Evolutionary conservation across 140 eudicot species (phyloP).

Genomic region (Eryngium alpinum): DNA sequence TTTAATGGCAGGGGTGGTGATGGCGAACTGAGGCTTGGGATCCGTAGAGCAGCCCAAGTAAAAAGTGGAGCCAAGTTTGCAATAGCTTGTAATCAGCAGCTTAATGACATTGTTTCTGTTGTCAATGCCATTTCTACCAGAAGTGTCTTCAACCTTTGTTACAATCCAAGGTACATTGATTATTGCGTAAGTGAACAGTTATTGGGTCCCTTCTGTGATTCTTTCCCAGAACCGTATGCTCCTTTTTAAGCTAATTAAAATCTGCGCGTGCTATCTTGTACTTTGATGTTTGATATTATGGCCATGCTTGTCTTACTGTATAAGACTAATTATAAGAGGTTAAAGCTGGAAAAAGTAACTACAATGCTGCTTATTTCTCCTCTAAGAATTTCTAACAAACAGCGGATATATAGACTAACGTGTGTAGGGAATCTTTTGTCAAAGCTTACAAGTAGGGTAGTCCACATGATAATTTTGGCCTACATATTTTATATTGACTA

Average conservation of each 20-base stretch:
- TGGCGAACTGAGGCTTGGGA: slow-evolving; percentile 79
- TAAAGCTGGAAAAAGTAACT: too few relatives aligned
- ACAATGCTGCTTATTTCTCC: too few relatives aligned
- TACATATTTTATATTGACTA: too few relatives aligned
- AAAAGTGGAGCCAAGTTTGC: slow-evolving; percentile 33
- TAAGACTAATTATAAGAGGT: too few relatives aligned
- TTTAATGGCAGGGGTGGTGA: slow-evolving; percentile 63
- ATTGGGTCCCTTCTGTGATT: not conserved
- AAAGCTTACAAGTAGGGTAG: not conserved
- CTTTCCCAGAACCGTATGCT: not conserved
- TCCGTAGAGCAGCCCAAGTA: slow-evolving; percentile 61
- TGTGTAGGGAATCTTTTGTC: not conserved
- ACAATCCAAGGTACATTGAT: slow-evolving; percentile 69
- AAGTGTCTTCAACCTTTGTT: slow-evolving; percentile 49
- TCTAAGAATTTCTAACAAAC: too few relatives aligned
- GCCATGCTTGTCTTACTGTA: too few relatives aligned
- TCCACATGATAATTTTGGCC: too few relatives aligned
- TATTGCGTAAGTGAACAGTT: not conserved
- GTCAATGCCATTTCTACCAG: slow-evolving; percentile 46
- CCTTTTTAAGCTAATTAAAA: not conserved
- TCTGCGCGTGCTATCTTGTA: not conserved
- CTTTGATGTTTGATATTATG: not conserved
- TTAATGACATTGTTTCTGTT: slow-evolving; percentile 31
- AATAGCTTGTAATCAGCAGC: slow-evolving; percentile 32
- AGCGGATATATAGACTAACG: not conserved